Evolutionary conservation across 352 stramenopile species (phyloP), one percentile per base, ranked within the genome.

Genomic region (Peronospora tabacina): DNA sequence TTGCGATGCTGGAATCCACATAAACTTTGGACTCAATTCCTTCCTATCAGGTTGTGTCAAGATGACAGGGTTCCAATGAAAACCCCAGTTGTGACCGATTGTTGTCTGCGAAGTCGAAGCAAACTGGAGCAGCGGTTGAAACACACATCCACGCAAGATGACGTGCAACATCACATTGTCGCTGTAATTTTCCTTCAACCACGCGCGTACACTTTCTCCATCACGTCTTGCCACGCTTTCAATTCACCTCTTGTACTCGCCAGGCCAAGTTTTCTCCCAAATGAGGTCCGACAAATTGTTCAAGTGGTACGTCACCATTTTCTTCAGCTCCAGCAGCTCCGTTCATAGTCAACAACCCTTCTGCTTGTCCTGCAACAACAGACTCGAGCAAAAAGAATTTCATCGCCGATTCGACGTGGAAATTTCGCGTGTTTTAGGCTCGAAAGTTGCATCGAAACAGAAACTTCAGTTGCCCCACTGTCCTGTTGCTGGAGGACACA

Each of bases 371-470:
- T n/a, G n/a, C n/a, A n/a, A n/a, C 16, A 17, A 72, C 44, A 15
- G 70, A 59, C 47, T 82, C 70, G 9, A 87, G 44, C 38, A 90
- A 39, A 51, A 90, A 90, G 45, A 87, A 90, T 50, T 90, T 90
- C 58, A 90, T 70, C 1, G 78, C 87, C 15, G 69, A 82, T 50
- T 90, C 75, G n/a, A 86, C 73, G 44, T 90, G 78, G 32, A 72
- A 72, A 49, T 86, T 66, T 29, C 52, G 43, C 7, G 52, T 49
- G 20, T 55, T 30, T n/a, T 22, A 5, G 24, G 40, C 20, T 15
- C 63, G 33, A 44, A 67, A 52, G 40, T 51, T 55, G 44, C 63
- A 68, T 1, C 69, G 75, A 56, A 89, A 87, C 6, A 90, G 52
- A 43, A 90, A 86, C 41, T 90, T 87, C 42, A 90, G 62, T 59